phyloP scores from a whole-genome alignment of 345 rosid species.

The Salix koriyanagi region DNA sequence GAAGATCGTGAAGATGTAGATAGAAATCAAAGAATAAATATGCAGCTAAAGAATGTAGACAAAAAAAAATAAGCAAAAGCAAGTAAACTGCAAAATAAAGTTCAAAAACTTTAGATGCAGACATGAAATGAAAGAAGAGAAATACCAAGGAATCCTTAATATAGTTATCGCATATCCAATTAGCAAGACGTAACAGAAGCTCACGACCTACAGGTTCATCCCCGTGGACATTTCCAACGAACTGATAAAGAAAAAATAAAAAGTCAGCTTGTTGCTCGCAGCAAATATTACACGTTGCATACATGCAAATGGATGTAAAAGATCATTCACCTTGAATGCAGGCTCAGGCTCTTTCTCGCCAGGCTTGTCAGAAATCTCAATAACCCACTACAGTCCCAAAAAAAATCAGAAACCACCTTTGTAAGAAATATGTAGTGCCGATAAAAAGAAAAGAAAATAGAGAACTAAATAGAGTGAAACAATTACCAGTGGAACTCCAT shows the following conservation, averaged over 20 bases:
- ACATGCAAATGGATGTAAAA: neutral
- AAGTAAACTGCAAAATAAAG: slow-evolving; percentile 1
- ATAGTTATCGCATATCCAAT: slow-evolving; percentile 91
- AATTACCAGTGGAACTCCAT: slow-evolving; percentile 87
- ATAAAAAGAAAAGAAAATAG: neutral
- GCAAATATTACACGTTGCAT: neutral
- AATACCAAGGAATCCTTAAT: slow-evolving; percentile 69
- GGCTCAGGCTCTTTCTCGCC: slow-evolving; percentile 84
- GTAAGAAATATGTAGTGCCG: neutral
- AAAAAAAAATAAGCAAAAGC: neutral
- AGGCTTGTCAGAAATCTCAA: slow-evolving; percentile 91
- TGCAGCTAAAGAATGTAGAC: neutral
- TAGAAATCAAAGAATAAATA: neutral
- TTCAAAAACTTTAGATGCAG: neutral
- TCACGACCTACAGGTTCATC: slow-evolving; percentile 98
- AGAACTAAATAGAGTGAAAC: slow-evolving; percentile 9
- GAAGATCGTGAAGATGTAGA: neutral
- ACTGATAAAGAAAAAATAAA: slow-evolving; percentile 36
- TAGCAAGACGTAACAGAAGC: slow-evolving; percentile 68
- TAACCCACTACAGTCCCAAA: slow-evolving; percentile 61
- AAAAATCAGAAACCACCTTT: neutral
- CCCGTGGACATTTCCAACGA: slow-evolving; percentile 91
- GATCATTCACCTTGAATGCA: slow-evolving; percentile 76
- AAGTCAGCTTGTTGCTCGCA: slow-evolving; percentile 7
- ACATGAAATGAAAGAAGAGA: slow-evolving; percentile 19